Percentiles rank a stretch among this genome's conserved stretches.
Evolutionary conservation across 768 basidiomycete genomes (phyloP).

Genomic region (Phylloporus arenicola): DNA sequence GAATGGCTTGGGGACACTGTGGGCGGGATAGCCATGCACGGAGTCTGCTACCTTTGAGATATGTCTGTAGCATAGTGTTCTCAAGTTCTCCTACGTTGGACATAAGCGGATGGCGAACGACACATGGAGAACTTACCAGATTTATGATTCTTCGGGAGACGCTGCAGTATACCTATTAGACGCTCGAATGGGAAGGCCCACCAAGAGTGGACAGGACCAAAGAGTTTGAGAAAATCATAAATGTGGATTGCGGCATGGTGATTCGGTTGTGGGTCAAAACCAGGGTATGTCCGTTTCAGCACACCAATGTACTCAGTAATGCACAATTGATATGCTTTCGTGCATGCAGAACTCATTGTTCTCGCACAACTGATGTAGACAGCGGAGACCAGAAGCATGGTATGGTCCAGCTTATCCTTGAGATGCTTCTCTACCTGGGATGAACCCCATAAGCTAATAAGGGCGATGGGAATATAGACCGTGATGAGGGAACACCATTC

Average conservation of each 20-base stretch:
- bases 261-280: neutral
- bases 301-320: neutral
- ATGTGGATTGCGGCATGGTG: neutral
- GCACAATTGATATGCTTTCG: neutral
- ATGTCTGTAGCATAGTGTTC: neutral
- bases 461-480: neutral
- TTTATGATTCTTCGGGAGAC: neutral
- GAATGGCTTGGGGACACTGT: neutral
- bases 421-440: too few relatives aligned
- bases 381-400: neutral
- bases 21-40: neutral
- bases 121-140: neutral
- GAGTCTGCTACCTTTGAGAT: neutral
- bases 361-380: neutral
- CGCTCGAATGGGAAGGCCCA: neutral
- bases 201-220: neutral
- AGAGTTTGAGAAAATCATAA: neutral
- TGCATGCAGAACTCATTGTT: neutral
- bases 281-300: neutral
- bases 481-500: neutral
- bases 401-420: neutral
- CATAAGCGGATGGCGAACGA: neutral
- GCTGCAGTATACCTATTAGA: neutral
- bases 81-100: neutral
- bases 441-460: constrained; percentile 1